Evolutionary conservation across 331 rosid species (phyloP).

Genomic region (Quercus lobata): DNA sequence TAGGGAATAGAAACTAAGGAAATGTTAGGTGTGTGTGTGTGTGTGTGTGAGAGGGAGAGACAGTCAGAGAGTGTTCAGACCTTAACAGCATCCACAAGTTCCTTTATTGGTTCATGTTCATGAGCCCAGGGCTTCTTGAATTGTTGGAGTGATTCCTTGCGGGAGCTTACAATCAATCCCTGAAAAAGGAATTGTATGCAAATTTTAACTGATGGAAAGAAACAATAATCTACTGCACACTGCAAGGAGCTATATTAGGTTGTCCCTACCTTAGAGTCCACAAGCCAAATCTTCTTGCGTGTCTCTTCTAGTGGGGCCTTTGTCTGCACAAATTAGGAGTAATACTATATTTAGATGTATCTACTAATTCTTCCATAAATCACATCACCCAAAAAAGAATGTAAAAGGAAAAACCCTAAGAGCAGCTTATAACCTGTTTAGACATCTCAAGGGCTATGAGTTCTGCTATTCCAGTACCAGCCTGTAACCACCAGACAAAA

Average conservation of each 20-base stretch:
- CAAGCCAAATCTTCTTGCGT: slow-evolving; percentile 84
- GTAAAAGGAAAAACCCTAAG: background rate
- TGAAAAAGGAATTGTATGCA: slow-evolving; percentile 26
- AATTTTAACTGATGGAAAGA: slow-evolving; percentile 20
- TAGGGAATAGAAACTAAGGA: slow-evolving; percentile 12
- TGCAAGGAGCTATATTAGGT: background rate
- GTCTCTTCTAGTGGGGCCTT: slow-evolving; percentile 67
- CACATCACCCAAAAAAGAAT: background rate
- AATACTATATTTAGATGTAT: background rate
- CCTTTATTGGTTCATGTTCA: slow-evolving; percentile 63
- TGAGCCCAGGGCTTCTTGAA: slow-evolving; percentile 98
- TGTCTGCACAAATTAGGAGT: slow-evolving; percentile 51
- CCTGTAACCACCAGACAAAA: slow-evolving; percentile 58
- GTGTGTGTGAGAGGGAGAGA: background rate
- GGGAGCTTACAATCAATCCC: slow-evolving; percentile 86
- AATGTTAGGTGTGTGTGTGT: background rate
- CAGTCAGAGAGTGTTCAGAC: slow-evolving; percentile 36
- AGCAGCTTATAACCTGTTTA: slow-evolving; percentile 54
- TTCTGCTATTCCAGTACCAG: slow-evolving; percentile 97
- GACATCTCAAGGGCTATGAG: slow-evolving; percentile 93
- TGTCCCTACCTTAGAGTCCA: slow-evolving; percentile 80
- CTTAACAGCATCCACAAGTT: slow-evolving; percentile 65
- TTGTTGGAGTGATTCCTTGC: slow-evolving; percentile 86
- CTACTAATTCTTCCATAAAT: background rate
- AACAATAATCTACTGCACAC: background rate